A percentile compares a stretch with the other conserved stretches of the same genome.
phyloP scores from a whole-genome alignment of 495 filamentous ascomycete genomes.

The Trichoderma reesei region DNA sequence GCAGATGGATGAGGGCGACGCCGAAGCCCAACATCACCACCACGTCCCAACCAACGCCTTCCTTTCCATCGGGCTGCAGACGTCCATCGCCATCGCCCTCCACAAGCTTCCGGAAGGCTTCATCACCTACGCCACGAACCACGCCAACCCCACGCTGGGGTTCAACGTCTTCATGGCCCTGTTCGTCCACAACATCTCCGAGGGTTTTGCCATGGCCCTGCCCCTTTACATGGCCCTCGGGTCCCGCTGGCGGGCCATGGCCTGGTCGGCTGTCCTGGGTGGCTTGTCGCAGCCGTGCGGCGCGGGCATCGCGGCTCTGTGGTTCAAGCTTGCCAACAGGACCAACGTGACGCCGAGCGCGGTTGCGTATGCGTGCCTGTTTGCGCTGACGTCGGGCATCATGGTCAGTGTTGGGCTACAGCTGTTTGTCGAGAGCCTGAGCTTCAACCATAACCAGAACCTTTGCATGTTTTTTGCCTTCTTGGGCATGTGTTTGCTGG shows the following conservation, averaged over 20 bases:
- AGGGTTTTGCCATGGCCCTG: constrained; percentile 89
- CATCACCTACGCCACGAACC: constrained; percentile 97
- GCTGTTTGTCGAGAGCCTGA: constrained; percentile 77
- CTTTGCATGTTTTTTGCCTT: constrained; percentile 81
- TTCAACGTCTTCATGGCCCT: constrained; percentile 89
- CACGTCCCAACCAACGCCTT: constrained; percentile 96
- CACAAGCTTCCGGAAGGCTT: constrained; percentile 98
- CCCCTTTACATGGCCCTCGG: constrained; percentile 82
- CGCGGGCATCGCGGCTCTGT: constrained; percentile 71
- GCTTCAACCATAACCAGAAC: constrained; percentile 65
- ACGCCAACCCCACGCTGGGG: constrained; percentile 79
- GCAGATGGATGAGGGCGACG: constrained; percentile 17
- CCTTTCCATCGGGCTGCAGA: constrained; percentile 85
- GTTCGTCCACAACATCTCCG: constrained; percentile 95
- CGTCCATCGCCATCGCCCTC: constrained; percentile 83
- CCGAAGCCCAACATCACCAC: constrained; percentile 66
- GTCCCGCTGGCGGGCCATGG: constrained; percentile 66
- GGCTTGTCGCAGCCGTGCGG: constrained; percentile 81
- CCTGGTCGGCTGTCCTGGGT: constrained; percentile 74
- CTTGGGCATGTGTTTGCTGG: constrained; percentile 81
- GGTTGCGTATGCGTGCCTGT: constrained; percentile 78
- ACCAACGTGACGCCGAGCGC: constrained; percentile 47
- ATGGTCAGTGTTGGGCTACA: constrained; percentile 90
- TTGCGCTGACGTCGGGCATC: constrained; percentile 82
- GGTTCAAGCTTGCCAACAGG: constrained; percentile 56